Base-by-base conservation (phyloP, 2,329 filamentous ascomycete species). In the Aureobasidium pullulans region DNA sequence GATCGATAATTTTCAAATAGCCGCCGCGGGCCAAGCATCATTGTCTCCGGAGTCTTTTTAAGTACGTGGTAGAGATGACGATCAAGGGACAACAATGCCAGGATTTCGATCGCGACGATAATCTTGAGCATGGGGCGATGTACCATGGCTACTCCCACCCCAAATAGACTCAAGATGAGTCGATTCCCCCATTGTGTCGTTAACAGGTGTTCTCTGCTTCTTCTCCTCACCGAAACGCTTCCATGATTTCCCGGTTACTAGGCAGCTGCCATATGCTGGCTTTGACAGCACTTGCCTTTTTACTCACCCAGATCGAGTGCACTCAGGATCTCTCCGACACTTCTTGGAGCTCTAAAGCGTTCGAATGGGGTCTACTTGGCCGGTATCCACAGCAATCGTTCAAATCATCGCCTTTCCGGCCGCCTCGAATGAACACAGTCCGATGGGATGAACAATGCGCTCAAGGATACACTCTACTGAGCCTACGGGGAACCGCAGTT, bases 381-480 rank as follows among this genome's bases (percentile, higher is more conserved):
- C 49, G 49, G 13, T 42, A 53, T 32, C 49, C 49, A 8, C 49
- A 53, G 19, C 49, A 53, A 15, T 31, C 36, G 7, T 53, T 42
- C 49, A 53, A 19, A 7, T 53, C 49, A 19, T 40, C 49, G 28
- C 3, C 23, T 15, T 15, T 53, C 15, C 49, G 16, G 1, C 49
- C 49, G 9, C 49, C 49, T 15, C 28, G 15, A 13, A 40, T 32
- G 13, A 53, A 53, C 37, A 53, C 49, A 34, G 48, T 68, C 36
- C 62, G 47, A 61, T 70, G 68, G 68, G 62, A 71, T 59, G 65
- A 66, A 15, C 62, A 59, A 42, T 71, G 69, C 62, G 65, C 66
- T 39, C 43, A 61, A 32, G 69, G 69, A n/a, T 57, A 65, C 34
- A 59, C 70, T 11, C 64, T 71, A 36, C 52, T 71, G 23, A 68